These are phyloP conservation scores for Colletotrichum tropicale DNA, from an alignment of 2,329 filamentous ascomycete genomes.

Conservation along the genomic window DNA sequence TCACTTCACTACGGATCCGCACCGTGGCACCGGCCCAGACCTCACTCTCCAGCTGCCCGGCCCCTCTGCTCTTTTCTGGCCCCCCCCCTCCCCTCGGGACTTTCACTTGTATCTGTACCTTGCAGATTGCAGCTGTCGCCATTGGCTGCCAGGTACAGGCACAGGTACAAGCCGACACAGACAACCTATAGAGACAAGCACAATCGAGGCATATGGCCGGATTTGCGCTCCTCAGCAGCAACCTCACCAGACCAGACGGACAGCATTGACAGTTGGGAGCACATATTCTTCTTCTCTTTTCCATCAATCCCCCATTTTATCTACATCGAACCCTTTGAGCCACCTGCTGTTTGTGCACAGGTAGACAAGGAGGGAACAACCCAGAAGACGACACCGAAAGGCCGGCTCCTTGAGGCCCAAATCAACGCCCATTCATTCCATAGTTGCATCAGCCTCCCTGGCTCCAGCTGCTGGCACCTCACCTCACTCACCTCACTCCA, in stretches of 20 bases:
- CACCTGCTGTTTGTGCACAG: not conserved
- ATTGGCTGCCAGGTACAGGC: not conserved
- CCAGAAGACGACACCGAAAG: not conserved
- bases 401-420: not conserved
- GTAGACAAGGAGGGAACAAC: not conserved
- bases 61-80: not conserved
- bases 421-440: not conserved
- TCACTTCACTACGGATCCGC: not conserved
- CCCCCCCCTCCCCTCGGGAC: not conserved
- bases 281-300: not conserved
- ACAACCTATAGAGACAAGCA: not conserved
- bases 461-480: not conserved
- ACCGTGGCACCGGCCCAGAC: not conserved
- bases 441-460: constrained; percentile 4
- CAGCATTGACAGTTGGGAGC: not conserved
- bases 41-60: not conserved
- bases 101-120: constrained; percentile 9
- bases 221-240: not conserved
- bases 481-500: not conserved
- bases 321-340: not conserved
- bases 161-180: not conserved
- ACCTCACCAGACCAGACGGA: not conserved
- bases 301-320: not conserved
- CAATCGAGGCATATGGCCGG: not conserved
- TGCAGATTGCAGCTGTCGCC: not conserved